Evolutionary conservation across 164 flowering plant genomes (phyloP).

Genomic region (Magnolia officinalis): DNA sequence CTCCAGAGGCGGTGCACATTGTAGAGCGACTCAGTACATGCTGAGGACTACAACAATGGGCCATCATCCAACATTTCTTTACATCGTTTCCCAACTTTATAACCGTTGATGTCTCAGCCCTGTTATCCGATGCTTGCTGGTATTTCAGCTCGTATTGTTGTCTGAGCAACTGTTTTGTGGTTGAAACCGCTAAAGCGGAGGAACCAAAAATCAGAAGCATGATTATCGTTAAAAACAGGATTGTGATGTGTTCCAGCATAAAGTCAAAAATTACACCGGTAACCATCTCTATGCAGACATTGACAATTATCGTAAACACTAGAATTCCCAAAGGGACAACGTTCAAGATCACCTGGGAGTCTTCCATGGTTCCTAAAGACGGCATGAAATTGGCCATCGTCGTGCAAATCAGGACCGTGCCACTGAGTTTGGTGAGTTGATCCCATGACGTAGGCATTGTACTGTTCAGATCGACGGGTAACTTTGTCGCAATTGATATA

Average conservation of each 20-base stretch:
- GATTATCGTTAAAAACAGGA: conserved; percentile 39
- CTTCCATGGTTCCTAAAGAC: conserved; percentile 50
- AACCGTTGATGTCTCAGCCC: neutral
- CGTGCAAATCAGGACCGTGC: conserved; percentile 44
- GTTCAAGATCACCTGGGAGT: conserved; percentile 36
- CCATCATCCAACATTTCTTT: conserved; percentile 55
- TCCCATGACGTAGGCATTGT: conserved; percentile 50
- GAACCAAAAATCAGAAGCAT: neutral
- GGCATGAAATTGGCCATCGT: conserved; percentile 58
- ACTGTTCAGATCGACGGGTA: conserved; percentile 62
- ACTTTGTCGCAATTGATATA: conserved; percentile 44
- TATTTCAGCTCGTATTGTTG: conserved; percentile 60
- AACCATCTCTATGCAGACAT: conserved; percentile 46
- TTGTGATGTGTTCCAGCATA: conserved; percentile 36
- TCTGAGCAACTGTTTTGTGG: conserved; percentile 34
- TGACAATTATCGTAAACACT: conserved; percentile 45
- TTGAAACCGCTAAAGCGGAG: conserved; percentile 11
- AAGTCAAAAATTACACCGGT: conserved; percentile 51
- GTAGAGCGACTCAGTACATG: conserved; percentile 53
- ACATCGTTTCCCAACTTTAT: conserved; percentile 31
- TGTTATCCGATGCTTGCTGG: neutral
- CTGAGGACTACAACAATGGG: conserved; percentile 54
- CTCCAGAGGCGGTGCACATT: conserved; percentile 51
- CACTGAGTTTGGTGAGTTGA: conserved; percentile 62
- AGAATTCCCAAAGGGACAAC: conserved; percentile 53